These are phyloP conservation scores for Serendipita sp. DNA, from an alignment of 768 basidiomycete genomes.

Conservation along the genomic window DNA sequence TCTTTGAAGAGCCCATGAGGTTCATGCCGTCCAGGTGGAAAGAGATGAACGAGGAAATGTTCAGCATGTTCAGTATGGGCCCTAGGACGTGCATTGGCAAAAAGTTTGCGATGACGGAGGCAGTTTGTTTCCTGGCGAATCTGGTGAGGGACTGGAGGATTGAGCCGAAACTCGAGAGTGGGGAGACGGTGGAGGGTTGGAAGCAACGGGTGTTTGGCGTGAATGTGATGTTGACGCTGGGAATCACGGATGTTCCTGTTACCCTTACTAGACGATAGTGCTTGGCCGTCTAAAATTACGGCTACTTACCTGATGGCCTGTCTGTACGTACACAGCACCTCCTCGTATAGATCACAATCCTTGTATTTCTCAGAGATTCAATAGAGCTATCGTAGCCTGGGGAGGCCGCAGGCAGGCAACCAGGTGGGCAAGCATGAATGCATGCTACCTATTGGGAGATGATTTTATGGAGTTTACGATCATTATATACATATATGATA, in stretches of 20 bases:
- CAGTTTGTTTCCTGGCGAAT: constrained; percentile 36
- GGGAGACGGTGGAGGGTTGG: constrained; percentile 23
- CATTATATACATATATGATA: too few species aligned
- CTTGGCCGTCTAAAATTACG: too few species aligned
- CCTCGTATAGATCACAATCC: too few species aligned
- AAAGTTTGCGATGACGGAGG: constrained; percentile 39
- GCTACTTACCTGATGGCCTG: too few species aligned
- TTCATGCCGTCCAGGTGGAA: constrained; percentile 39
- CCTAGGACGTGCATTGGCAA: constrained; percentile 39
- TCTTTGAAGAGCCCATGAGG: constrained; percentile 31
- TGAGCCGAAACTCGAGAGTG: constrained; percentile 26
- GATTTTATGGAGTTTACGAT: too few species aligned
- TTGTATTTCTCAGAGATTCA: too few species aligned
- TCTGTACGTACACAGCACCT: too few species aligned
- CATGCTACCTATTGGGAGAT: too few species aligned
- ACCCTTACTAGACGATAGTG: background rate
- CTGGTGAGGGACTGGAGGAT: constrained; percentile 39
- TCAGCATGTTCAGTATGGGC: constrained; percentile 21
- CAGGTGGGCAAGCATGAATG: too few species aligned
- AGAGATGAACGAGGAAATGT: constrained; percentile 18
- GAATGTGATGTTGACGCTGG: constrained; percentile 6
- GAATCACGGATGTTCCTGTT: background rate
- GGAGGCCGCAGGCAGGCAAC: too few species aligned
- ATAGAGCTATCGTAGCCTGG: too few species aligned
- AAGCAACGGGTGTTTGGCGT: constrained; percentile 14